Percentiles rank a stretch among this genome's conserved stretches.
phyloP scores from a whole-genome alignment of 2,329 filamentous ascomycete species.

The Ophiocordyceps camponoti-leonardi region DNA sequence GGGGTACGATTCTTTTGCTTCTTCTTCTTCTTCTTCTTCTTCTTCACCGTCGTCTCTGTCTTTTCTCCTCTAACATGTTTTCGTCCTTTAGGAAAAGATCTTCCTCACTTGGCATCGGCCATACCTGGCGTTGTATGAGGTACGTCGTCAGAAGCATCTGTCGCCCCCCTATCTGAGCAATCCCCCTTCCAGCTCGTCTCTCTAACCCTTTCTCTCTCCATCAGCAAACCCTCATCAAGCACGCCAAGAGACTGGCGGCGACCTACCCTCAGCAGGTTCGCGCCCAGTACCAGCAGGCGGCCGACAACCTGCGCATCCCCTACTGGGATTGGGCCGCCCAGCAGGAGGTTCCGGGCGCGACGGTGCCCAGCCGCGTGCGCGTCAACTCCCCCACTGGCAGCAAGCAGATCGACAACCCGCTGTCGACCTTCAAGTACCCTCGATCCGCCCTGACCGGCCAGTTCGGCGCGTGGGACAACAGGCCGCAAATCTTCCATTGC shows the following conservation, averaged over 20 bases:
- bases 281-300: constrained; percentile 23
- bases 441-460: constrained; percentile 16
- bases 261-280: constrained; percentile 20
- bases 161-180: no score
- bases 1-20: constrained; percentile 24
- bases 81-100: constrained; percentile 22
- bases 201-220: no score
- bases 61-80: neutral
- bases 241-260: constrained; percentile 27
- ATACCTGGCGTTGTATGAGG: constrained; percentile 36
- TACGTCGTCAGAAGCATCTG: constrained; percentile 12
- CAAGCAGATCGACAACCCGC: constrained; percentile 28
- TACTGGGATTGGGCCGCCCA: constrained; percentile 38
- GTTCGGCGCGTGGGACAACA: constrained; percentile 17
- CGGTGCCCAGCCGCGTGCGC: constrained; percentile 14
- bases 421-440: constrained; percentile 33
- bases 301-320: constrained; percentile 27
- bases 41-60: neutral
- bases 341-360: constrained; percentile 24
- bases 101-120: constrained; percentile 40
- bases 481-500: constrained; percentile 23
- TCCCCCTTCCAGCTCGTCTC: no score
- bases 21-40: no score
- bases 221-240: constrained; percentile 33
- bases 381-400: constrained; percentile 23